Evolutionary conservation across 768 basidiomycete species (phyloP).

Genomic region (Xerocomellus dryophilus): DNA sequence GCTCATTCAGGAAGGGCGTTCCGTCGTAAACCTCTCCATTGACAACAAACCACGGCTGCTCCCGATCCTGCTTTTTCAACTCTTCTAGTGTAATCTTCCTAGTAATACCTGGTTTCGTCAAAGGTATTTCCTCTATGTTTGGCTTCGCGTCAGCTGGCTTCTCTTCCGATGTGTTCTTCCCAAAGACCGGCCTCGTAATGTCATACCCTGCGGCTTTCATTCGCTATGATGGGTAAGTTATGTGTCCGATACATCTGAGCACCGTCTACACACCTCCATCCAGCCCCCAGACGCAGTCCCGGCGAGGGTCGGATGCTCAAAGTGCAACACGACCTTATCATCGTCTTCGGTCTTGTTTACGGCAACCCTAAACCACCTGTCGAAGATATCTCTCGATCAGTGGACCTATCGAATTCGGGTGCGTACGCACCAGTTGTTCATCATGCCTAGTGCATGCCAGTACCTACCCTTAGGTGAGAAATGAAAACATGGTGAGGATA

Average conservation of each 20-base stretch:
- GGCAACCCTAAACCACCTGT: constrained; percentile 57
- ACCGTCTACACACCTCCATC: constrained; percentile 45
- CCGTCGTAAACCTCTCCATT: constrained; percentile 56
- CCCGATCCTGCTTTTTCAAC: constrained; percentile 36
- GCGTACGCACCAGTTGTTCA: constrained; percentile 44
- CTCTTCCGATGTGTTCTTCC: neutral
- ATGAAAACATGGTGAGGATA: neutral
- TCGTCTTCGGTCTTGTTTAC: constrained; percentile 37
- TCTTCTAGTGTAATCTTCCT: constrained; percentile 45
- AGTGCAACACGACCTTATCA: constrained; percentile 33
- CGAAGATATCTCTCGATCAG: neutral
- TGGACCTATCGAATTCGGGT: neutral
- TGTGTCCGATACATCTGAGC: neutral
- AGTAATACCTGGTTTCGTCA: constrained; percentile 46
- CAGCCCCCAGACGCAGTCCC: constrained; percentile 50
- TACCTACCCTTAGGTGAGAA: constrained; percentile 26
- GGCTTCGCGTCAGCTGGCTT: neutral
- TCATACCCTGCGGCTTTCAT: constrained; percentile 46
- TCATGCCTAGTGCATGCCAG: constrained; percentile 59
- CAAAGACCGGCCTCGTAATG: constrained; percentile 42
- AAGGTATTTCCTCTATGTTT: constrained; percentile 27
- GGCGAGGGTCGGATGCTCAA: constrained; percentile 59
- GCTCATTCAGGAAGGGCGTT: constrained; percentile 48
- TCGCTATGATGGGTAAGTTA: constrained; percentile 27
- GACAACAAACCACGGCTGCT: constrained; percentile 50